Evolutionary conservation across 306 rosid species (phyloP).

Genomic region (Cucurbita argyrosperma): DNA sequence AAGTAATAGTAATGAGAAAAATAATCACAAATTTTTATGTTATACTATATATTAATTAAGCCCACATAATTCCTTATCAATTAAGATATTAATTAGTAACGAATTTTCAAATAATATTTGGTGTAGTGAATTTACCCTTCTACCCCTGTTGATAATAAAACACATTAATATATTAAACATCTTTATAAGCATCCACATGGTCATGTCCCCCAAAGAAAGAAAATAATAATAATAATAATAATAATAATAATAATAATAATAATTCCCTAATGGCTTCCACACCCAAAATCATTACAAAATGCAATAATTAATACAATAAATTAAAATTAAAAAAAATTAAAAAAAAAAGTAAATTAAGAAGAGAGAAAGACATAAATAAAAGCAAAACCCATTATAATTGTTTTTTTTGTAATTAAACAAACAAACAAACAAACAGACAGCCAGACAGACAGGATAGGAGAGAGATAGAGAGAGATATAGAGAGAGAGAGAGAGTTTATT

Average conservation of each 20-base stretch:
- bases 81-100: background rate
- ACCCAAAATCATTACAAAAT: background rate
- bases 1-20: too few species aligned
- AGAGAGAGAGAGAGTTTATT: background rate
- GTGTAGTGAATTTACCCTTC: background rate
- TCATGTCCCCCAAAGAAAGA: background rate
- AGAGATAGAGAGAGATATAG: background rate
- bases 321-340: background rate
- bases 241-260: background rate
- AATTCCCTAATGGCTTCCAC: background rate
- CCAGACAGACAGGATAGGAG: constrained; percentile 7
- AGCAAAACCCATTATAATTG: constrained; percentile 3
- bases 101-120: background rate
- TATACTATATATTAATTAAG: background rate
- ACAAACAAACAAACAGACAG: constrained; percentile 1
- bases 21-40: background rate
- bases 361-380: background rate
- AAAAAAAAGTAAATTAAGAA: background rate
- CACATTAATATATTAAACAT: background rate
- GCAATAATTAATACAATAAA: background rate
- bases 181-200: background rate
- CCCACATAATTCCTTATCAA: background rate
- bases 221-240: background rate
- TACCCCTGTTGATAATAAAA: background rate
- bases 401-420: background rate